phyloP scores from a whole-genome alignment of 805 yeast species.

The Metschnikowia aberdeeniae region DNA sequence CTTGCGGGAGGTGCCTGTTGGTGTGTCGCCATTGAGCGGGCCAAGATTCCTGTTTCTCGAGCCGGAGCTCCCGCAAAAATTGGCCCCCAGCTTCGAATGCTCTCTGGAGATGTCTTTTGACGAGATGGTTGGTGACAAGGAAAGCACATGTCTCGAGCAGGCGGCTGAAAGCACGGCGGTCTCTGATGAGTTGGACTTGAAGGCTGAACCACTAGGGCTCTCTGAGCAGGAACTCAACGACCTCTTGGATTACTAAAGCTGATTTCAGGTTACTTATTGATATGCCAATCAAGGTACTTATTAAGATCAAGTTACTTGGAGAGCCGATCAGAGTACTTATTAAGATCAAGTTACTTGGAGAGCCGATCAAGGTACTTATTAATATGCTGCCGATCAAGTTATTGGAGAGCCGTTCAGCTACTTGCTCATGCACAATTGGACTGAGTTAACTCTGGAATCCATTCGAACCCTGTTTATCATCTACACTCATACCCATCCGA shows the following conservation, averaged over 20 bases:
- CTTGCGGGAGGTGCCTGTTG: slow-evolving; percentile 8
- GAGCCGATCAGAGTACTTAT: no score
- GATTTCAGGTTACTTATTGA: no score
- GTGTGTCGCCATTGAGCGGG: slow-evolving; percentile 27
- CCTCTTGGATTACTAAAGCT: slow-evolving; percentile 29
- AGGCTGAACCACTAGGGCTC: slow-evolving; percentile 26
- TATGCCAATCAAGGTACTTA: no score
- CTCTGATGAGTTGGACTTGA: slow-evolving; percentile 9
- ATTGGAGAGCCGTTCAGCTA: no score
- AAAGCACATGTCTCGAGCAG: slow-evolving; percentile 6
- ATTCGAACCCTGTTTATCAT: not conserved
- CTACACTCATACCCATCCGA: no score
- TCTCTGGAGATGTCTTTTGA: slow-evolving; percentile 20
- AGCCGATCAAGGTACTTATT: no score
- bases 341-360: no score
- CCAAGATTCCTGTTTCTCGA: slow-evolving; percentile 18
- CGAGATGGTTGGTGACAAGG: slow-evolving; percentile 9
- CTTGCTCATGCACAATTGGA: no score
- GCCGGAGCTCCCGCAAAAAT: slow-evolving; percentile 21
- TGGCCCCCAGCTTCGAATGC: slow-evolving; percentile 15
- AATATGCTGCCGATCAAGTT: no score
- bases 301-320: no score
- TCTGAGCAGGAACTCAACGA: slow-evolving; percentile 30
- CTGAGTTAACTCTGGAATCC: not conserved
- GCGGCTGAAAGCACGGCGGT: slow-evolving; percentile 6